Base-by-base conservation (phyloP, 352 stramenopile genomes). In the Pythium utonaiense region DNA sequence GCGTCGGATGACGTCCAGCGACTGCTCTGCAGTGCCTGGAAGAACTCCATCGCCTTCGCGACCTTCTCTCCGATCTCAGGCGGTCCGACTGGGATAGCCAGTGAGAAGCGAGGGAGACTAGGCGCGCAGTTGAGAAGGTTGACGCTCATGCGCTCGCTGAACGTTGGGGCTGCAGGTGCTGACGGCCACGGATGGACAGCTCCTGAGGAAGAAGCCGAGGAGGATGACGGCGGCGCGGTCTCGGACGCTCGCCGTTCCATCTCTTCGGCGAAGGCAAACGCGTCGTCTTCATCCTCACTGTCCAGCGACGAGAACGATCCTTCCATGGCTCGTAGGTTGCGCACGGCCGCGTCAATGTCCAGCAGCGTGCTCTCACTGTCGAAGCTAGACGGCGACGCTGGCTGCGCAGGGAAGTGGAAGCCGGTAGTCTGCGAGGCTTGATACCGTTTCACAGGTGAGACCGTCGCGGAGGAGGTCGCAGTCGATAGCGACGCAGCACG, bases 21-120 rank as follows among this genome's bases (percentile, higher is more conserved):
- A 27, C 71, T 82, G 54, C 67, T 83, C 45, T 90, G 80, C 19
- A 90, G 61, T 10, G 74, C 72, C 33, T 87, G 69, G 42, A 90
- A 90, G 47, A 75, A 74, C 24, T 87, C 80, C 73, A 90, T 86
- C 5, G 75, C 72, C 33, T 71, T 53, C n/a, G 62, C 64, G 33
- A 90, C 82, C 57, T 81, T 84, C 48, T 83, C 70, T n/a, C 67
- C 66, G 51, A 80, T 74, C 62, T 85, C 76, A 6, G 69, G 71
- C 5, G 74, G 72, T 3, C 73, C 63, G 3, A 61, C 57, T 5
- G 69, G 60, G n/a, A 76, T 53, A 21, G 75, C 63, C 1, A 86
- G 53, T 49, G 81, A 84, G 47, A 72, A 70, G 1, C 64, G 71
- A 21, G 52, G 62, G 19, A 60, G 33, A 34, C 52, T 52, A 45